These are phyloP conservation scores for Fusarium goolgardi DNA, from an alignment of 2,329 filamentous ascomycete species.

Conservation along the genomic window DNA sequence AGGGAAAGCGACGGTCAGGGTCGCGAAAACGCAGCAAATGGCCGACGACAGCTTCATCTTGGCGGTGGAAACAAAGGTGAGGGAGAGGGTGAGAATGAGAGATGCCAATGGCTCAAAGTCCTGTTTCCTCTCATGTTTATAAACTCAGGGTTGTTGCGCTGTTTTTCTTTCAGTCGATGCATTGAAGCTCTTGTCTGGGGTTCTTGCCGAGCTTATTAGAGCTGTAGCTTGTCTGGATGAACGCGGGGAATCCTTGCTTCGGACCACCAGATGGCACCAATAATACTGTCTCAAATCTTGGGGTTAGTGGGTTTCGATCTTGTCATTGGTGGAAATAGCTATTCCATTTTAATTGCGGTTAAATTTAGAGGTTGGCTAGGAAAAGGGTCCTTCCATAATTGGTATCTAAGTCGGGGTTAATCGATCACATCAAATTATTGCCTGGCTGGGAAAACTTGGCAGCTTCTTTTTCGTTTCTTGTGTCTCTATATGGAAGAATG, in stretches of 20 bases:
- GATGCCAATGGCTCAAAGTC: background rate
- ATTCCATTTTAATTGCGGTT: constrained; percentile 24
- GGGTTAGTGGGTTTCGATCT: background rate
- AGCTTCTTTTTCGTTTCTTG: background rate
- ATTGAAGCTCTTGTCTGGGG: background rate
- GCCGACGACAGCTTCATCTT: constrained; percentile 36
- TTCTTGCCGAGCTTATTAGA: background rate
- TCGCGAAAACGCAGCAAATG: constrained; percentile 27
- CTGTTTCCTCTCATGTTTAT: constrained; percentile 3
- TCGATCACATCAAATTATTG: background rate
- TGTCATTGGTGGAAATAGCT: constrained; percentile 7
- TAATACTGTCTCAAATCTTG: background rate
- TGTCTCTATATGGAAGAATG: too few relatives aligned
- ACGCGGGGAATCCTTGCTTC: constrained; percentile 37
- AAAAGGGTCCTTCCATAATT: background rate
- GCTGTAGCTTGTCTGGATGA: background rate
- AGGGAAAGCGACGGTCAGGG: constrained; percentile 30
- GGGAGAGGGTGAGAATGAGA: background rate
- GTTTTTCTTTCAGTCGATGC: background rate
- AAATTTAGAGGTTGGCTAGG: constrained; percentile 14
- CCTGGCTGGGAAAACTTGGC: background rate
- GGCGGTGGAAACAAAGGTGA: background rate
- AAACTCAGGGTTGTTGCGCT: background rate
- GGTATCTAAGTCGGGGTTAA: background rate
- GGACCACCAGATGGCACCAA: constrained; percentile 40